Evolutionary conservation across 352 stramenopile genomes (phyloP).

Genomic region (Globisporangium mamillatum): DNA sequence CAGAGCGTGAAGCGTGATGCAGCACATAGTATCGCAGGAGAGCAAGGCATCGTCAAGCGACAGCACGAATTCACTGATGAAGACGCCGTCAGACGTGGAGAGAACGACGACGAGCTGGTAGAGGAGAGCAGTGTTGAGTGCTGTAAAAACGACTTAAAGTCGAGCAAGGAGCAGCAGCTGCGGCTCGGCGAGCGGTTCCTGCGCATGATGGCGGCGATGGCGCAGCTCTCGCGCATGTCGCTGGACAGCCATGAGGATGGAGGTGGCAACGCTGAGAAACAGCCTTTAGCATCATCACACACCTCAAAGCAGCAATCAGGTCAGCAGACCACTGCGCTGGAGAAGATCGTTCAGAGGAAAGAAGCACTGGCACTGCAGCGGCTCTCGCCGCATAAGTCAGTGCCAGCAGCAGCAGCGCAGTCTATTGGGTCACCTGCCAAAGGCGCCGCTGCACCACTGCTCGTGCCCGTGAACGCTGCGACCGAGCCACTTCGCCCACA

Average conservation of each 20-base stretch:
- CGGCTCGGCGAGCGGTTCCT: conserved; percentile 57
- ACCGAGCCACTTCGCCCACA: conserved; percentile 36
- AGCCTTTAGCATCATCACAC: neutral
- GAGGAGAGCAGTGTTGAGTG: neutral
- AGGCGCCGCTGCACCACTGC: conserved; percentile 1
- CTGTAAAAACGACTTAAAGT: neutral
- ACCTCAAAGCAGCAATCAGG: neutral
- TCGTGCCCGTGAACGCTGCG: conserved; percentile 25
- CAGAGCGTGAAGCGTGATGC: neutral
- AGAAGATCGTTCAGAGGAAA: conserved; percentile 9
- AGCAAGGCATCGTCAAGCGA: neutral
- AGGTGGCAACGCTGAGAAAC: too few species aligned
- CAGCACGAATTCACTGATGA: neutral
- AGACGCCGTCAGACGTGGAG: neutral
- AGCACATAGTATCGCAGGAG: neutral
- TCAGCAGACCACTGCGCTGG: neutral
- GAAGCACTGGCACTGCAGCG: neutral
- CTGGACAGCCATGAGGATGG: conserved; percentile 1
- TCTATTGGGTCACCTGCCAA: neutral
- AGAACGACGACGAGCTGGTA: neutral
- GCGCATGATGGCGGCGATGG: conserved; percentile 51
- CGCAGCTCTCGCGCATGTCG: conserved; percentile 30
- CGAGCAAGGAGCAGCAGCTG: conserved; percentile 20
- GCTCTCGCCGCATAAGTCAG: conserved; percentile 6
- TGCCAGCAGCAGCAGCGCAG: neutral